phyloP scores from a whole-genome alignment of 257 asterid species.

The Petrea volubilis region DNA sequence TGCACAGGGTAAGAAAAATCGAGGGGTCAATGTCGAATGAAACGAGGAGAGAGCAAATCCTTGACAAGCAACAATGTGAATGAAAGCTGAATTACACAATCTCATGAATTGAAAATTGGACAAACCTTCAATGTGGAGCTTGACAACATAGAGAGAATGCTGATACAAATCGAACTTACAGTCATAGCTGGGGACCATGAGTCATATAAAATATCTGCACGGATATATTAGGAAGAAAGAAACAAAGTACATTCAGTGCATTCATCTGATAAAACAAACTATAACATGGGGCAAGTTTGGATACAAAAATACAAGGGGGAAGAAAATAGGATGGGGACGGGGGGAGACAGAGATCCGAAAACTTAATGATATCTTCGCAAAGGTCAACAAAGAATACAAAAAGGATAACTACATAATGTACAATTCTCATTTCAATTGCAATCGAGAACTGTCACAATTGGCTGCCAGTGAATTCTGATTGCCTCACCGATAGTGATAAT shows the following conservation, averaged over 20 bases:
- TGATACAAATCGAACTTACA: conserved; percentile 91
- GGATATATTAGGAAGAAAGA: conserved; percentile 7
- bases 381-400: not conserved
- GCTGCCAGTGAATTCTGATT: not conserved
- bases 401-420: not conserved
- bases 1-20: conserved; percentile 32
- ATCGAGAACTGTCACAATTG: not conserved
- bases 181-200: conserved; percentile 99
- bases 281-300: not conserved
- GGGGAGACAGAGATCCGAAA: not conserved
- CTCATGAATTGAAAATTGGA: not conserved
- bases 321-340: not conserved
- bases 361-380: not conserved
- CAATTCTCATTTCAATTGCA: not conserved
- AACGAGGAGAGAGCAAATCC: not conserved
- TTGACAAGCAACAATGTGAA: not conserved
- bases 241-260: not conserved
- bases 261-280: conserved; percentile 9
- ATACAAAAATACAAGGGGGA: not conserved
- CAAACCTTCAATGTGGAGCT: conserved; percentile 90
- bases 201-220: conserved; percentile 85
- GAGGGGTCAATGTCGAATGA: not conserved
- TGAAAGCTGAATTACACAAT: not conserved
- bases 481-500: not conserved
- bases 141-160: conserved; percentile 97